Base-by-base conservation (phyloP, 2,329 filamentous ascomycete genomes). In the Incumbomyces lentus region DNA sequence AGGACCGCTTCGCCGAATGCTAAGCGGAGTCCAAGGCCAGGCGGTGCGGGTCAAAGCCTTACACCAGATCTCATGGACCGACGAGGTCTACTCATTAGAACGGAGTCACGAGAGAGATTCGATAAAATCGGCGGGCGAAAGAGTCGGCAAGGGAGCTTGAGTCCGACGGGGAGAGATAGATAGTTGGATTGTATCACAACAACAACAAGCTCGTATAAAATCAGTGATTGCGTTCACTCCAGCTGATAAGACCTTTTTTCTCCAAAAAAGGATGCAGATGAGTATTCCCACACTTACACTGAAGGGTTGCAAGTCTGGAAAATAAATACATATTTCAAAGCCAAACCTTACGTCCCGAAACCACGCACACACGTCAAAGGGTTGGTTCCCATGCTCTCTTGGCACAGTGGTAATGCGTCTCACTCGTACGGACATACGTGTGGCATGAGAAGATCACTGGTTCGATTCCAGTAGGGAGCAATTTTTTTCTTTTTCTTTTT, bases 71-170 rank as follows among this genome's bases (percentile, higher is more conserved):
- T 70, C 8, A 75, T 77, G 54, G 75, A 78, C 46, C 66, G 87
- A 33, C 80, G 77, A 39, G 89, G 89, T 1, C 63, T 95, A 52
- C 81, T 86, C 45, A 77, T 87, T 2, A 72, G 90, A 55, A 93
- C 86, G 0, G 90, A 95, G 61, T 94, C 87, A 61, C 74, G 87
- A 44, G 92, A 96, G 60, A 74, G 86, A 48, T 65, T 95, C 32
- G 72, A 75, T 13, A 74, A 70, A 7, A 61, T 77, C 12, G 74
- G 68, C 64, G 77, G 62, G 68, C 76, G 60, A 51, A 65, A 63
- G 47, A 72, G 69, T 57, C 57, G 69, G 13, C 60, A 65, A 42
- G 67, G 62, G 16, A 73, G 69, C 33, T 47, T 67, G 26, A 64
- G 62, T 56, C 75, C 75, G 11, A 71, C 68, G 40, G 68, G 71